Base-by-base conservation (phyloP, 2,329 filamentous ascomycete genomes). In the Aspergillus neotritici region DNA sequence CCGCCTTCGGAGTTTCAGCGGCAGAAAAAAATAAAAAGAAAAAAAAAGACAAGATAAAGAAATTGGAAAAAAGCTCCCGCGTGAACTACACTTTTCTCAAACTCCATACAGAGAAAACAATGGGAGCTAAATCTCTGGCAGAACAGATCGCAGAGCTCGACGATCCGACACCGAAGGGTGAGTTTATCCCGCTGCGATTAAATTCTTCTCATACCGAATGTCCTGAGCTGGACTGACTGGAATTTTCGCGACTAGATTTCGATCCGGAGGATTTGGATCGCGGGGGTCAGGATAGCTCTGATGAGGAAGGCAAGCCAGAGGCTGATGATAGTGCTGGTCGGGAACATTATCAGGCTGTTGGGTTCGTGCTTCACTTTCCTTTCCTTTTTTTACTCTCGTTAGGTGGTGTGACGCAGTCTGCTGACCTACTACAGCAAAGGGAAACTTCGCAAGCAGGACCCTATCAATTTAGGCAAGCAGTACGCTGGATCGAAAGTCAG, bases 301-400 rank as follows among this genome's bases (percentile, higher is more conserved):
- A 77, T 43, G 78, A 78, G 36, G 73, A 70, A 34, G 65, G 66
- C 11, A 76, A 72, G 39, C 79, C 75, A 34, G 48, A 50, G 4
- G 67, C 65, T 15, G 68, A 68, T 44, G 65, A 55, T 32, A 65
- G 75, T 53, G 71, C 75, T 9, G 88, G 85, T 14, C 85, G 90
- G 28, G 91, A 95, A 57, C 91, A 97, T 63, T 97, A 97, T 62
- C 78, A 86, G 34, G 68, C 77, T 40, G 87, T 95, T 28, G 85
- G 83, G 75, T 84, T 70, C 43, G 73, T 50, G 37, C 37, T 17
- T 8, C 4, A 31, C 4, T 34, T 34, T 17, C 38, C 2, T 13
- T 25, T 17, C 8, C 5, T 40, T 39, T 10, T 37, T 9, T 31
- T 40, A 6, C 5, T 25, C 21, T 9, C 6, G 21, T 17, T 43